These are phyloP conservation scores for Heterobasidion annosum DNA, from an alignment of 1,284 basidiomycete genomes.

Conservation along the genomic window DNA sequence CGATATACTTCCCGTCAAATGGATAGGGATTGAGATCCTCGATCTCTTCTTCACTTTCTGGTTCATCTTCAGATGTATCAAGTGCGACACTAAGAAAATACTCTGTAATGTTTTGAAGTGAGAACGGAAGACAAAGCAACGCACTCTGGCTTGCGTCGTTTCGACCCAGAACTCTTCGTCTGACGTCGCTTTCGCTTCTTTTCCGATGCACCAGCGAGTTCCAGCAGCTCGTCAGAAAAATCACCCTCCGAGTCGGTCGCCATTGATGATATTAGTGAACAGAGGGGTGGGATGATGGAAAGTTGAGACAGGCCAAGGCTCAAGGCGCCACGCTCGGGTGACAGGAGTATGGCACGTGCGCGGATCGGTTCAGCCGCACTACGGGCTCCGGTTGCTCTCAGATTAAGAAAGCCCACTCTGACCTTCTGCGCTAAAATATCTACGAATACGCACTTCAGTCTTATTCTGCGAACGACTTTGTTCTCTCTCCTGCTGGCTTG, in stretches of 20 bases:
- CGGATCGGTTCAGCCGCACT: too few species aligned
- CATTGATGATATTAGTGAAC: background rate
- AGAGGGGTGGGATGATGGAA: background rate
- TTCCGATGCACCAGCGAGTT: conserved; percentile 51
- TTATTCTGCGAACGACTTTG: too few species aligned
- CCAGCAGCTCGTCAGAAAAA: conserved; percentile 60
- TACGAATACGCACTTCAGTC: too few species aligned
- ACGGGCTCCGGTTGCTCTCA: too few species aligned
- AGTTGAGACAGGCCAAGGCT: background rate
- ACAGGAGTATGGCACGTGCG: too few species aligned
- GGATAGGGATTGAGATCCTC: conserved; percentile 67
- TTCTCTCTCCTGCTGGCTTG: too few species aligned
- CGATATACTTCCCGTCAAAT: conserved; percentile 82
- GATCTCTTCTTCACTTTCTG: conserved; percentile 50
- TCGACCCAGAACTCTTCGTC: conserved; percentile 20
- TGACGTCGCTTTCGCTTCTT: conserved; percentile 41
- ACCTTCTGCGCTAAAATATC: too few species aligned
- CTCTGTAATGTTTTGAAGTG: conserved; percentile 16
- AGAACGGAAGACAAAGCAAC: conserved; percentile 12
- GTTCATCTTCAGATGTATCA: conserved; percentile 38
- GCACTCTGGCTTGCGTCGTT: conserved; percentile 45
- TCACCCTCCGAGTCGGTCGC: conserved; percentile 71
- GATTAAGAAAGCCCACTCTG: too few species aligned
- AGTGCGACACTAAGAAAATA: conserved; percentile 1
- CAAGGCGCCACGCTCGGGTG: background rate